These are phyloP conservation scores for Colletotrichum lupini DNA, from an alignment of 2,329 filamentous ascomycete species.

Conservation along the genomic window DNA sequence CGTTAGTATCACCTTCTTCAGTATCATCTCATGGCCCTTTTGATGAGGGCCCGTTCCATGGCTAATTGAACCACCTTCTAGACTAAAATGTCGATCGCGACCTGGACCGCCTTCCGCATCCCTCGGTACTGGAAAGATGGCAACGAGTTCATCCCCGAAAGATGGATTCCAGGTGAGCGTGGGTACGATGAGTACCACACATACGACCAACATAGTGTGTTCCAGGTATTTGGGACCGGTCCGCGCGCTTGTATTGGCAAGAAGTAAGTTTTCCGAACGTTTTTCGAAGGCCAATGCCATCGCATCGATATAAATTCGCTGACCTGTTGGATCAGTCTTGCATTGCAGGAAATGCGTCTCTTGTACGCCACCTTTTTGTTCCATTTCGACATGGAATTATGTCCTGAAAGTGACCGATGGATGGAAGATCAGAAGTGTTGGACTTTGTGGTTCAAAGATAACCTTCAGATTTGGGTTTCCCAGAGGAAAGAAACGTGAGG, in stretches of 20 bases:
- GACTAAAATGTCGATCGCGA: slow-evolving; percentile 48
- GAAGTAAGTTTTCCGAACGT: slow-evolving; percentile 40
- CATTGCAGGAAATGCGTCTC: slow-evolving; percentile 60
- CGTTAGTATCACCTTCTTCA: slow-evolving; percentile 33
- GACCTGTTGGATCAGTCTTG: slow-evolving; percentile 43
- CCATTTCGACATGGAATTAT: slow-evolving; percentile 56
- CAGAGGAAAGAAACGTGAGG: neutral
- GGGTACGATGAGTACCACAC: slow-evolving; percentile 29
- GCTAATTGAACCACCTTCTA: neutral
- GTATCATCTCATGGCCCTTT: neutral
- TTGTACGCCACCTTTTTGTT: slow-evolving; percentile 56
- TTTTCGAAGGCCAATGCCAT: no score
- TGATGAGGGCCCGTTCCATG: neutral
- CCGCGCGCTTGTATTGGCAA: slow-evolving; percentile 45
- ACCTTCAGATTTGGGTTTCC: neutral
- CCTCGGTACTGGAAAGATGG: slow-evolving; percentile 54
- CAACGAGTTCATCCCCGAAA: slow-evolving; percentile 54
- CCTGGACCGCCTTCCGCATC: slow-evolving; percentile 38
- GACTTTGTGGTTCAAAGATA: slow-evolving; percentile 7
- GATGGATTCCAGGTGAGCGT: slow-evolving; percentile 44
- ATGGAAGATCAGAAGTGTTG: slow-evolving; percentile 37
- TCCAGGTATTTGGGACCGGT: slow-evolving; percentile 44
- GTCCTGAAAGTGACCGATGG: slow-evolving; percentile 47
- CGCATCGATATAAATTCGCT: no score
- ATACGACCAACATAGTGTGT: slow-evolving; percentile 36